These are phyloP conservation scores for Nicotiana undulata DNA, from an alignment of 257 asterid genomes.

Conservation along the genomic window DNA sequence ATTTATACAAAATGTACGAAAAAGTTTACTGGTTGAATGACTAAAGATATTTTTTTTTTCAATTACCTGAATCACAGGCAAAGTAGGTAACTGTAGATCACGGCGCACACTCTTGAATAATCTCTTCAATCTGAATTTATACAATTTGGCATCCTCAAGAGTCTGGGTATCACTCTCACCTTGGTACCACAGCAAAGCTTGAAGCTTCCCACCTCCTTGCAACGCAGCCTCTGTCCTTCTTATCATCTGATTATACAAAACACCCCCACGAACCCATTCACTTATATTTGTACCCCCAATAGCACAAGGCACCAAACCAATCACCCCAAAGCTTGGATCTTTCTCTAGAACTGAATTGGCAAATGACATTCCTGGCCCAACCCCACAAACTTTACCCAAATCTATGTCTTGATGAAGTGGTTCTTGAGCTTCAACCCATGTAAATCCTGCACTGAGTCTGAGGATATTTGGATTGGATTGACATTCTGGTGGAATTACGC, in stretches of 20 bases:
- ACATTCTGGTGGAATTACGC: constrained; percentile 42
- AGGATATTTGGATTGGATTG: constrained; percentile 27
- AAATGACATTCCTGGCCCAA: constrained; percentile 88
- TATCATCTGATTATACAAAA: constrained; percentile 18
- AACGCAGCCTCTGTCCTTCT: constrained; percentile 26
- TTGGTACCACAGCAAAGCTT: constrained; percentile 35
- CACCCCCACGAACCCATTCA: constrained; percentile 25
- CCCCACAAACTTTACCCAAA: constrained; percentile 42
- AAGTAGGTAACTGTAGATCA: constrained; percentile 25
- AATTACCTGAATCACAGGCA: constrained; percentile 34
- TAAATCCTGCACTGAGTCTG: constrained; percentile 30
- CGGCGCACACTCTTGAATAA: constrained; percentile 18
- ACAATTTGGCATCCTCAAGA: constrained; percentile 23
- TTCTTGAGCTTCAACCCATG: constrained; percentile 64
- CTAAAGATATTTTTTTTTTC: not conserved
- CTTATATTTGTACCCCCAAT: constrained; percentile 27
- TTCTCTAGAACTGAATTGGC: constrained; percentile 25
- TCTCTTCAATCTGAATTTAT: constrained; percentile 18
- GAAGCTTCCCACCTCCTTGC: constrained; percentile 23
- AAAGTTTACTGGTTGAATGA: not conserved
- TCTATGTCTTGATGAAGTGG: constrained; percentile 82
- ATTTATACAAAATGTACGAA: too few species aligned
- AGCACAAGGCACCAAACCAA: constrained; percentile 52
- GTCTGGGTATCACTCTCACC: constrained; percentile 33
- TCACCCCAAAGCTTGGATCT: constrained; percentile 37